phyloP scores from a whole-genome alignment of 305 asterid genomes.

The Fraxinus sp. region DNA sequence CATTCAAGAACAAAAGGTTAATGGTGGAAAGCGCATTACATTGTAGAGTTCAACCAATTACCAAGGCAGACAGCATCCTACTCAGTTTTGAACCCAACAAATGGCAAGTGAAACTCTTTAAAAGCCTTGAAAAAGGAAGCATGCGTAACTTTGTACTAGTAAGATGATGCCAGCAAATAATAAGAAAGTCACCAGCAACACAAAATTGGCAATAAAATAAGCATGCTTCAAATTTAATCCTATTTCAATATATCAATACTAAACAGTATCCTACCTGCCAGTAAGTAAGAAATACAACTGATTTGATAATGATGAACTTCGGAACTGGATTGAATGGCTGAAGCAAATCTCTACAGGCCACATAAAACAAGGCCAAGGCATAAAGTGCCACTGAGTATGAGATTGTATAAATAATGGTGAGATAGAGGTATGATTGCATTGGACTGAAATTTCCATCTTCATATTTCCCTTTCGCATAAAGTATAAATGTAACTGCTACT shows the following conservation, averaged over 20 bases:
- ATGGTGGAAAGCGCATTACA: background rate
- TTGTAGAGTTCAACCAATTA: background rate
- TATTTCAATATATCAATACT: background rate
- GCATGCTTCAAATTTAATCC: constrained; percentile 6
- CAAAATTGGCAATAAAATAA: constrained; percentile 2
- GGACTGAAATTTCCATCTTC: constrained; percentile 92
- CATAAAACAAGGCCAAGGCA: constrained; percentile 86
- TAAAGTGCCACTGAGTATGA: constrained; percentile 95
- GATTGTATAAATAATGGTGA: constrained; percentile 89
- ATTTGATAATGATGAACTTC: constrained; percentile 86
- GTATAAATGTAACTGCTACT: constrained; percentile 70
- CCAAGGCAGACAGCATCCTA: constrained; percentile 6
- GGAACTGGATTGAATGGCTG: constrained; percentile 98
- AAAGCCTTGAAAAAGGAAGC: background rate
- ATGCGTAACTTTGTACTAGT: background rate
- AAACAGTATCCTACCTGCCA: constrained; percentile 73
- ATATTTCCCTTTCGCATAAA: constrained; percentile 86
- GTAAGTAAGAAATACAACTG: constrained; percentile 89
- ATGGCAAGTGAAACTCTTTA: background rate
- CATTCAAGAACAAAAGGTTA: constrained; percentile 7
- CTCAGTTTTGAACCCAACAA: constrained; percentile 14
- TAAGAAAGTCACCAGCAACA: constrained; percentile 20
- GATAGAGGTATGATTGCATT: constrained; percentile 82
- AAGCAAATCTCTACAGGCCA: constrained; percentile 95
- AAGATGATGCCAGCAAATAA: constrained; percentile 4